Evolutionary conservation across 352 stramenopile genomes (phyloP).

Genomic region (Phytophthora sansomeana): DNA sequence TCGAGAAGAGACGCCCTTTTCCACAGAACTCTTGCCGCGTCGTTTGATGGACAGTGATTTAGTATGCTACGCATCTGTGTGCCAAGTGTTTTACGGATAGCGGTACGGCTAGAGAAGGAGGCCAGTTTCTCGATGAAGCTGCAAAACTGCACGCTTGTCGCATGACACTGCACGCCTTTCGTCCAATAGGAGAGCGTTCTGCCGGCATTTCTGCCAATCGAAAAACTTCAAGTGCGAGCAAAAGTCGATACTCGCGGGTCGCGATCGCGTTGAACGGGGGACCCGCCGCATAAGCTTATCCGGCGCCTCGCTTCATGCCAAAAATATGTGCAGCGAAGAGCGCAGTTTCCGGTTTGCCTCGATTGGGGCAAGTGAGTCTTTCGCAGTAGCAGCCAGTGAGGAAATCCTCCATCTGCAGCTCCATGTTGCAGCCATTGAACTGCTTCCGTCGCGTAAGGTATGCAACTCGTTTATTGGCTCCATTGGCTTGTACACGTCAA

Average conservation of each 20-base stretch:
- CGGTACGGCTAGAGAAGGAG: background rate
- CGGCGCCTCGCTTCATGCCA: constrained; percentile 24
- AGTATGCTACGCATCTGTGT: background rate
- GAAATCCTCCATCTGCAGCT: background rate
- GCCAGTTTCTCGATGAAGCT: constrained; percentile 27
- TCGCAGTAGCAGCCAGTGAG: background rate
- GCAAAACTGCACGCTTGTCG: constrained; percentile 23
- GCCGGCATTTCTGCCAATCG: background rate
- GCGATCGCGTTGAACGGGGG: constrained; percentile 28
- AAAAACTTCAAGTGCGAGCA: background rate
- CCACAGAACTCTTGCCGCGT: constrained; percentile 10
- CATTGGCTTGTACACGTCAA: background rate
- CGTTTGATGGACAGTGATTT: background rate
- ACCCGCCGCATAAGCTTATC: constrained; percentile 36
- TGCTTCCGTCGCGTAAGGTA: constrained; percentile 4
- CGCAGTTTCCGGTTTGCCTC: constrained; percentile 47
- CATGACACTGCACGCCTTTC: constrained; percentile 16
- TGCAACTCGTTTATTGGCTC: background rate
- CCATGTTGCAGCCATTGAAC: background rate
- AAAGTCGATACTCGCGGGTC: constrained; percentile 20
- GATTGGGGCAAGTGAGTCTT: constrained; percentile 20
- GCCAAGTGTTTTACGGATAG: constrained; percentile 3
- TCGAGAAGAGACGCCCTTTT: background rate
- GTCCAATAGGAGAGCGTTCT: constrained; percentile 2
- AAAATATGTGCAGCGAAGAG: constrained; percentile 50